Base-by-base conservation (phyloP, 2,329 filamentous ascomycete genomes). In the Penicillium sp. region DNA sequence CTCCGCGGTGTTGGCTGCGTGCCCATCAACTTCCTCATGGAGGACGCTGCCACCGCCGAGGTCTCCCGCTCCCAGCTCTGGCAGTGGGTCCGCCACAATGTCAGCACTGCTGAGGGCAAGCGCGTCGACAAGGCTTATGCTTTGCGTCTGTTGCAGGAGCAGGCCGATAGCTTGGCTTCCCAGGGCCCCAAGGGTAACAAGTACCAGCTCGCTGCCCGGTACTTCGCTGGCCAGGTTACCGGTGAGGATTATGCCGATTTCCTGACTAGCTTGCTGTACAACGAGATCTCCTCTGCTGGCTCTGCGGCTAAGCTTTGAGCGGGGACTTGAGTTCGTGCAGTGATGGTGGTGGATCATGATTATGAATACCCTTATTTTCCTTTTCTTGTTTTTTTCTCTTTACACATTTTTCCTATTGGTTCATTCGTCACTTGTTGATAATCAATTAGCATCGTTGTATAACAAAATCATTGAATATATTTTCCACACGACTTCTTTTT, bases 191-290 rank as follows among this genome's bases (percentile, higher is more conserved):
- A 91, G 83, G 93, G 93, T 60, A 95, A 97, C 84, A 97, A 97
- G 84, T 97, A 85, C 82, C 88, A 90, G 63, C 85, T 97, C 57
- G 95, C 95, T 0, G 92, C 92, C 1, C 90, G 96, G 80, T 98
- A 98, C 82, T 97, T 98, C 75, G 88, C 91, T 37, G 84, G 87
- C 50, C 95, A 99, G 84, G 91, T 98, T 61, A 98, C 94, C 3
- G 95, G 95, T 60, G 95, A 98, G 84, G 93, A 97, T 70, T 98
- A 98, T 78, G 93, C 93, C 13, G 95, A 99, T 79, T 98, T 98
- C 83, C 80, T 99, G 82, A 97, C 71, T 65, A 95, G 90, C 56
- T 81, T 97, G 69, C 80, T 97, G 55, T 96, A 96, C 80, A 91
- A 78, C 33, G 76, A 78, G 70, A 78, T 78, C 60, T 78, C 75